Conservation (phyloP, 208 protist genomes). For the Leishmania turanica region DNA sequence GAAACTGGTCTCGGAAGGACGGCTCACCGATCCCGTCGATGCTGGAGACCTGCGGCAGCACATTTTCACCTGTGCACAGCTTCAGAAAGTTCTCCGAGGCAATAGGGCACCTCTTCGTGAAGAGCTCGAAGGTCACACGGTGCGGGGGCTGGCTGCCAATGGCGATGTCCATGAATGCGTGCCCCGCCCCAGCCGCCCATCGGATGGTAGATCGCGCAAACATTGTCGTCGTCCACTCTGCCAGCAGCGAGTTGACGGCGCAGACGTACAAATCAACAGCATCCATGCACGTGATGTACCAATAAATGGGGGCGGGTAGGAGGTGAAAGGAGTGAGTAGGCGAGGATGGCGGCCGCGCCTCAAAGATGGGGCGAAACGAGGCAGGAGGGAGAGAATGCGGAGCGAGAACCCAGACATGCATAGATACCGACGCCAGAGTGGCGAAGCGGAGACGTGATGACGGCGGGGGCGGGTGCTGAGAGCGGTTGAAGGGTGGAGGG, state of each 20-base stretch:
- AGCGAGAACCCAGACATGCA: neutral
- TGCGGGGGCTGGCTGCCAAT: conserved; percentile 54
- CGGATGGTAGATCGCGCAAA: conserved; percentile 27
- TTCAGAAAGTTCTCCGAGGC: conserved; percentile 88
- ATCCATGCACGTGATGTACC: neutral
- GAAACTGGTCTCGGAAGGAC: conserved; percentile 76
- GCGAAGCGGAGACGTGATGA: neutral
- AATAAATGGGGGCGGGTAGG: neutral
- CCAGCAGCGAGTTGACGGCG: neutral
- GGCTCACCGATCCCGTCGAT: conserved; percentile 63
- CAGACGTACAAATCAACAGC: neutral
- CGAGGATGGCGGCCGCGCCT: no score
- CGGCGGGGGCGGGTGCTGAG: neutral
- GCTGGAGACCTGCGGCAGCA: conserved; percentile 59
- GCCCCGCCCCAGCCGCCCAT: conserved; percentile 34
- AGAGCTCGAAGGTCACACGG: conserved; percentile 83
- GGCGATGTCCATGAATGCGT: conserved; percentile 80
- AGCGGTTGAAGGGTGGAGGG: neutral
- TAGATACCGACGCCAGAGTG: neutral
- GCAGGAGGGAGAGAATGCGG: neutral
- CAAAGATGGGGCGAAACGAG: neutral
- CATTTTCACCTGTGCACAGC: conserved; percentile 88
- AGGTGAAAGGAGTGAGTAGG: neutral
- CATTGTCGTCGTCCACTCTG: conserved; percentile 31
- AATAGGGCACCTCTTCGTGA: conserved; percentile 70